phyloP scores from a whole-genome alignment of 768 basidiomycete species.

The Boletus huronensis region DNA sequence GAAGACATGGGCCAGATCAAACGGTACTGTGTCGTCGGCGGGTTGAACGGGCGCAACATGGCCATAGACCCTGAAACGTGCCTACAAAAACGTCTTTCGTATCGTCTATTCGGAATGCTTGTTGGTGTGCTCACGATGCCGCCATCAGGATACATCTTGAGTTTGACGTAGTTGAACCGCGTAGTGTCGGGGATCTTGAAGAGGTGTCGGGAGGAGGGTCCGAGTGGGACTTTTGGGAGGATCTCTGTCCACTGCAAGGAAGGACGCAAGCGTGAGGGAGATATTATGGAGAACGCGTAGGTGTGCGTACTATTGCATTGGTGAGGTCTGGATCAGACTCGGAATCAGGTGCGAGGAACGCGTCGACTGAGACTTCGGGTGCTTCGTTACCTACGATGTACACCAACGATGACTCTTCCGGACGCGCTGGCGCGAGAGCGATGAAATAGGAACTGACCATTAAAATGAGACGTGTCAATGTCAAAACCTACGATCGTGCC shows the following conservation, averaged over 20 bases:
- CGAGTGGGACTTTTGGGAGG: constrained; percentile 70
- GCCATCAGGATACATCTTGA: constrained; percentile 96
- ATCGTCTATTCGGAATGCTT: not conserved
- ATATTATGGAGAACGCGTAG: not conserved
- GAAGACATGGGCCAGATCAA: constrained; percentile 90
- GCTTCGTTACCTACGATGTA: constrained; percentile 69
- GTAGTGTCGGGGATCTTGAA: constrained; percentile 64
- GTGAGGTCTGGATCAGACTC: constrained; percentile 42
- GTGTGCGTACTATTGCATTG: constrained; percentile 50
- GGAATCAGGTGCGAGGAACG: constrained; percentile 41
- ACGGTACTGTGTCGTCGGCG: constrained; percentile 40
- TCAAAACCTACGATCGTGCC: constrained; percentile 80
- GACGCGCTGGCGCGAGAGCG: not conserved
- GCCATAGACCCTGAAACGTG: constrained; percentile 91
- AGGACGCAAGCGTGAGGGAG: not conserved
- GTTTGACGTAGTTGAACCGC: constrained; percentile 74
- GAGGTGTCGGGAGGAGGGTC: constrained; percentile 84
- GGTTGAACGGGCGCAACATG: constrained; percentile 66
- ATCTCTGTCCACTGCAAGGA: constrained; percentile 70
- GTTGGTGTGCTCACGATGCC: constrained; percentile 62
- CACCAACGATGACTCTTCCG: not conserved
- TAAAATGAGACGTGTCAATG: constrained; percentile 94
- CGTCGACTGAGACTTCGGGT: constrained; percentile 75
- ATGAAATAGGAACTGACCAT: constrained; percentile 46
- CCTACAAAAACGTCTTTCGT: constrained; percentile 42